Conservation (phyloP, 768 basidiomycete genomes). For the Lactifluus hygrophoroides region DNA sequence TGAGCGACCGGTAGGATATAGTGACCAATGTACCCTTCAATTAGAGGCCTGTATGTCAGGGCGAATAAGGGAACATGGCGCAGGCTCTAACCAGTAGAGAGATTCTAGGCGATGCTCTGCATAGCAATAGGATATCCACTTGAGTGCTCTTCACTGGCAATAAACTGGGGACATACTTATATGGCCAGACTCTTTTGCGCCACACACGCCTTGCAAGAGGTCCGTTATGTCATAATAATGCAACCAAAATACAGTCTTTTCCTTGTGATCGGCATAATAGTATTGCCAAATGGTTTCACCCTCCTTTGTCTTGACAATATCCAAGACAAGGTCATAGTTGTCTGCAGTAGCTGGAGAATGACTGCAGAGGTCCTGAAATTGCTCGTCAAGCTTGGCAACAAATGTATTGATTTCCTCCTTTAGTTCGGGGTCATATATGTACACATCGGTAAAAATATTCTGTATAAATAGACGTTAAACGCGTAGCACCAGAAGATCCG, state of each 20-base stretch:
- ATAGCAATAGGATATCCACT: not conserved
- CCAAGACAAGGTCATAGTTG: constrained; percentile 4
- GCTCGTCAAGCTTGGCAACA: not conserved
- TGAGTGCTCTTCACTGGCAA: not conserved
- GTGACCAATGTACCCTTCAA: constrained; percentile 11
- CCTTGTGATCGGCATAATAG: constrained; percentile 7
- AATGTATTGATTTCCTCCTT: not conserved
- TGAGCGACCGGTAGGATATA: constrained; percentile 3
- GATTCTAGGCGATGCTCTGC: constrained; percentile 1
- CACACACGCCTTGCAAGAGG: not conserved
- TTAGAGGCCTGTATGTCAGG: too few relatives aligned
- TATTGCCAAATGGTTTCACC: not conserved
- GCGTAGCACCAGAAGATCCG: too few relatives aligned
- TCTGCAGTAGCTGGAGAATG: not conserved
- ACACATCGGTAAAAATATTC: constrained; percentile 12
- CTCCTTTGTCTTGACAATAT: not conserved
- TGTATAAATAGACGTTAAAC: not conserved
- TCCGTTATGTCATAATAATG: not conserved
- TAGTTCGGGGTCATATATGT: constrained; percentile 3
- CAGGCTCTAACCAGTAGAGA: constrained; percentile 2
- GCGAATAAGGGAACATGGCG: not conserved
- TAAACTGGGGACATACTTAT: constrained; percentile 1
- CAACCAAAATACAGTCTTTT: constrained; percentile 4
- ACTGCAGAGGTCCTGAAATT: not conserved
- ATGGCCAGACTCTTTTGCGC: not conserved